These are phyloP conservation scores for Bjerkandera adusta DNA, from an alignment of 1,284 basidiomycete species.

Conservation along the genomic window DNA sequence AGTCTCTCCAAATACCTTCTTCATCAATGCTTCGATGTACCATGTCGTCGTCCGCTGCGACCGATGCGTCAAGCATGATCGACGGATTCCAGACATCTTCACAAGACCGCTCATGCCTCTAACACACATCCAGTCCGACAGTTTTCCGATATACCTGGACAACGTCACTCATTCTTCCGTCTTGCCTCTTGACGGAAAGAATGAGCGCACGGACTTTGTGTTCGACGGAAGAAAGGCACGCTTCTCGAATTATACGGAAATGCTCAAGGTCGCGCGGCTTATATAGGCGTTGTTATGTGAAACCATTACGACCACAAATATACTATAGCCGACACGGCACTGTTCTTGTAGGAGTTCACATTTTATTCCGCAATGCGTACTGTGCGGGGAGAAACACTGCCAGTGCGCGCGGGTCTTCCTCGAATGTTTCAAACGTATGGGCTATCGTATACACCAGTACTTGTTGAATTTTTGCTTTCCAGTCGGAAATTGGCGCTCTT, in stretches of 20 bases:
- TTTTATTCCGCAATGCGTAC: too few species aligned
- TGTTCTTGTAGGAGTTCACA: too few species aligned
- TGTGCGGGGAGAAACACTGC: too few species aligned
- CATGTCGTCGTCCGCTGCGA: background rate
- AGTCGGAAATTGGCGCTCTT: too few species aligned
- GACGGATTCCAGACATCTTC: background rate
- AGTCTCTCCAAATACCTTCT: background rate
- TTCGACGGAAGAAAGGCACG: background rate
- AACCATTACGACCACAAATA: too few species aligned
- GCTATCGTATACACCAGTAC: too few species aligned
- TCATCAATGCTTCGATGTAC: constrained; percentile 2
- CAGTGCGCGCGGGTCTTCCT: too few species aligned
- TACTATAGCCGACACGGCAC: too few species aligned
- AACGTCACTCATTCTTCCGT: background rate
- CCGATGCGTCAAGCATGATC: background rate
- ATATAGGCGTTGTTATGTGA: too few species aligned
- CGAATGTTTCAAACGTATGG: too few species aligned
- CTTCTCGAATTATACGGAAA: constrained; percentile 4
- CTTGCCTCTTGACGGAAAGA: background rate
- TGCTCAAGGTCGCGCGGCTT: background rate
- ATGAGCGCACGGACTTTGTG: background rate
- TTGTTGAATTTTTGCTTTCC: too few species aligned
- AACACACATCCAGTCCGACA: background rate
- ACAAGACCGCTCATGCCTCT: background rate
- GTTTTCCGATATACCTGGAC: background rate